phyloP scores from a whole-genome alignment of 495 filamentous ascomycete genomes.

The Astrothelium subdiscretum region DNA sequence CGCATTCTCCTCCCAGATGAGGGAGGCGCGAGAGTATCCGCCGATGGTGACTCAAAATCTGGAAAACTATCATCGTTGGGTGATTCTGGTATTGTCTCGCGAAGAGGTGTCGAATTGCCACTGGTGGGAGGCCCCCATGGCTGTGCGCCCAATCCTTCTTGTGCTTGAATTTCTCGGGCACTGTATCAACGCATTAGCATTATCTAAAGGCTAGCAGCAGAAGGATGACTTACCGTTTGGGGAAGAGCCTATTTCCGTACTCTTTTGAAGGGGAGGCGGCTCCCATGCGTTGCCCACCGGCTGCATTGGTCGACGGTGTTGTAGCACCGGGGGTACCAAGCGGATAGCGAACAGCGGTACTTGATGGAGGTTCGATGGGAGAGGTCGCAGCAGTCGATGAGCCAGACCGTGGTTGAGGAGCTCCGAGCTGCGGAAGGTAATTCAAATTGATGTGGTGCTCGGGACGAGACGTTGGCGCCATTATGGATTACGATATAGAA shows the following conservation, averaged over 20 bases:
- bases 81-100: conserved; percentile 94
- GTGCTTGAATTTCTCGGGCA: conserved; percentile 91
- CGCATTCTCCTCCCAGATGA: conserved; percentile 28
- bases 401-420: conserved; percentile 60
- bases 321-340: conserved; percentile 58
- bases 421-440: conserved; percentile 48
- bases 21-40: conserved; percentile 25
- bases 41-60: conserved; percentile 58
- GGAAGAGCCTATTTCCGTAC: conserved; percentile 63
- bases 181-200: conserved; percentile 34
- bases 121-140: conserved; percentile 94
- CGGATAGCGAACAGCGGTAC: conserved; percentile 57
- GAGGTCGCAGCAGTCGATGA: conserved; percentile 81
- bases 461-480: conserved; percentile 65
- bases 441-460: conserved; percentile 65
- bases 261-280: conserved; percentile 97
- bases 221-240: conserved; percentile 66
- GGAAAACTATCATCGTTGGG: conserved; percentile 92
- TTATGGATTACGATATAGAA: conserved; percentile 61
- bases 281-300: conserved; percentile 61
- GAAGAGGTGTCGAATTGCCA: conserved; percentile 87
- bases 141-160: conserved; percentile 78
- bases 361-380: conserved; percentile 67
- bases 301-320: conserved; percentile 55
- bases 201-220: conserved; percentile 16